phyloP scores from a whole-genome alignment of 805 yeast genomes.

The Candida odintsovae region DNA sequence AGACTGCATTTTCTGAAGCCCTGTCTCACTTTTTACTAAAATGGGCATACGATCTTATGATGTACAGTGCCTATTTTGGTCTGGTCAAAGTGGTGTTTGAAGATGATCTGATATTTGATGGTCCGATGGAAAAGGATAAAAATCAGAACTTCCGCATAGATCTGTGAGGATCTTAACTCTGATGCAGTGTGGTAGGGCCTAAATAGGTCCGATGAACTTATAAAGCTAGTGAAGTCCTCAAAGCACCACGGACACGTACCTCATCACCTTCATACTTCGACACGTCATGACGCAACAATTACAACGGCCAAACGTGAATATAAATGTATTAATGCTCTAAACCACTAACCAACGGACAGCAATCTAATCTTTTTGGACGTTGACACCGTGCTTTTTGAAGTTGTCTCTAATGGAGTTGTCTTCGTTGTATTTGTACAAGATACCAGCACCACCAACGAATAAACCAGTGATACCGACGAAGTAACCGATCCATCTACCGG shows the following conservation, averaged over 20 bases:
- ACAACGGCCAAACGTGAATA: neutral
- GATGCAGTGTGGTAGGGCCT: no score
- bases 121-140: neutral
- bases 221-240: no score
- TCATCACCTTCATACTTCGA: no score
- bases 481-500: slow-evolving; percentile 21
- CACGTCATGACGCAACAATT: neutral
- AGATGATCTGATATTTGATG: neutral
- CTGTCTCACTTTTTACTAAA: no score
- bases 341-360: neutral
- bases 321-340: neutral
- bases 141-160: neutral
- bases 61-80: neutral
- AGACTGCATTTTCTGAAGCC: no score
- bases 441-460: slow-evolving; percentile 18
- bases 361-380: slow-evolving; percentile 3
- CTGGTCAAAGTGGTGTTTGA: neutral
- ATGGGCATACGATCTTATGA: no score
- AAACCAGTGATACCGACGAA: slow-evolving; percentile 21
- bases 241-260: no score
- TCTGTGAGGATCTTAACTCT: neutral
- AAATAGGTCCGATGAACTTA: no score
- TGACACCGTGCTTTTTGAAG: slow-evolving; percentile 18
- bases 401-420: slow-evolving; percentile 15
- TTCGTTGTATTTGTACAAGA: slow-evolving; percentile 22